Evolutionary conservation across 225 moss, liverwort and hornwort species (phyloP), one percentile per base, ranked within the genome.

Genomic region (Sphagnum tenellum): DNA sequence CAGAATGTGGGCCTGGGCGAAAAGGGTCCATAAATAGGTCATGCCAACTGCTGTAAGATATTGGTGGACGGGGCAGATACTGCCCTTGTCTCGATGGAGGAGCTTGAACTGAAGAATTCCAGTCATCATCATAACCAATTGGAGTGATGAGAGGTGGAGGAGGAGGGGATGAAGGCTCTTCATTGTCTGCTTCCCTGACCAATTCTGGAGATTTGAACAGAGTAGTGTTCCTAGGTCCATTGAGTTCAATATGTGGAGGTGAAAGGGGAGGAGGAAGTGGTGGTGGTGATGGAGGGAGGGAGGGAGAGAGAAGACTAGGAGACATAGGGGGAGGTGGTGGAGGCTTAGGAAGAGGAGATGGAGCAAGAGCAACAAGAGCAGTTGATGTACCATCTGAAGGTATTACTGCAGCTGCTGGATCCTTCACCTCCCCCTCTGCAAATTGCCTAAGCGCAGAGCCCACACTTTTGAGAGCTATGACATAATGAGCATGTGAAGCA

Each of bases 371-470:
- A 55, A 79, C 75, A 44, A 69, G 74, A 5, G 79, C 69, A 7
- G 75, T 69, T 12, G 84, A 29, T 29, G 71, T 1, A 75, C 70
- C 45, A 80, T 29, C 29, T 29, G 29, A 29, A 29, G 29, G 29
- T 29, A 29, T 29, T 1, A 80, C 2, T 75, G 77, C 45, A 77
- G 77, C 73, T 54, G 71, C 72, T 8, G 59, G 70, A 12, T 82
- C 85, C 55, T 86, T 82, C n/a, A 64, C 65, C 61, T 85, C 88
- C 8, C 86, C 88, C 57, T 86, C 78, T 0, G 86, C 91, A 72
- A 91, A 89, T 78, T 86, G 89, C 44, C 86, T 81, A 48, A 91
- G 84, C 4, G 91, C 91, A 4, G 79, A 72, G 44, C 91, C 91
- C 11, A 82, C 79, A 14, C 81, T 79, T 66, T 64, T 80, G 5